Evolutionary conservation across 176 grass and related monocot species (phyloP).

Genomic region (Phoenix dactylifera): DNA sequence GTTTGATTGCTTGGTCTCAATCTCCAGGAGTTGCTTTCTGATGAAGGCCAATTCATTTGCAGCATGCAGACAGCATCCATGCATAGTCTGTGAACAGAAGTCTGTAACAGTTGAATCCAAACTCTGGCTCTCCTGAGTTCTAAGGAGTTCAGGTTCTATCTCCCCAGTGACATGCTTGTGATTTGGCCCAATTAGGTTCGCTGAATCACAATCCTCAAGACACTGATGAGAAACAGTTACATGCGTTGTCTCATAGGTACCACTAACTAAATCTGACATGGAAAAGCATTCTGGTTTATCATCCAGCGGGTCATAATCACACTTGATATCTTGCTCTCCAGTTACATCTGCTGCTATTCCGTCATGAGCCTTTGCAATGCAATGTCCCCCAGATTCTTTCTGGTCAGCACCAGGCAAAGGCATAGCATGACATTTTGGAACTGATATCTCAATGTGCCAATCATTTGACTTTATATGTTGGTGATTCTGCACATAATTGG

Average conservation of each 20-base stretch:
- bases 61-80: constrained; percentile 59
- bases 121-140: constrained; percentile 36
- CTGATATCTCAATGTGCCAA: constrained; percentile 84
- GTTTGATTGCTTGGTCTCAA: constrained; percentile 71
- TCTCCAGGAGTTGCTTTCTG: constrained; percentile 75
- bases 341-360: constrained; percentile 27
- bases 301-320: constrained; percentile 31
- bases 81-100: constrained; percentile 39
- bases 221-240: constrained; percentile 32
- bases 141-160: constrained; percentile 14
- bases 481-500: constrained; percentile 38
- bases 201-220: constrained; percentile 36
- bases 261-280: constrained; percentile 65
- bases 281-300: constrained; percentile 60
- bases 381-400: constrained; percentile 18
- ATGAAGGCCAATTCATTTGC: constrained; percentile 66
- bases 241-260: constrained; percentile 72
- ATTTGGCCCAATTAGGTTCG: constrained; percentile 11
- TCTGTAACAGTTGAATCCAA: constrained; percentile 60
- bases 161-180: not conserved
- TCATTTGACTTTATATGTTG: constrained; percentile 37
- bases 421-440: constrained; percentile 54
- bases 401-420: constrained; percentile 24
- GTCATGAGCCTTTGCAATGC: constrained; percentile 37
- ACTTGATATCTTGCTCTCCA: constrained; percentile 37